Conservation (phyloP, 257 asterid species). For the Solanum virginianum region DNA sequence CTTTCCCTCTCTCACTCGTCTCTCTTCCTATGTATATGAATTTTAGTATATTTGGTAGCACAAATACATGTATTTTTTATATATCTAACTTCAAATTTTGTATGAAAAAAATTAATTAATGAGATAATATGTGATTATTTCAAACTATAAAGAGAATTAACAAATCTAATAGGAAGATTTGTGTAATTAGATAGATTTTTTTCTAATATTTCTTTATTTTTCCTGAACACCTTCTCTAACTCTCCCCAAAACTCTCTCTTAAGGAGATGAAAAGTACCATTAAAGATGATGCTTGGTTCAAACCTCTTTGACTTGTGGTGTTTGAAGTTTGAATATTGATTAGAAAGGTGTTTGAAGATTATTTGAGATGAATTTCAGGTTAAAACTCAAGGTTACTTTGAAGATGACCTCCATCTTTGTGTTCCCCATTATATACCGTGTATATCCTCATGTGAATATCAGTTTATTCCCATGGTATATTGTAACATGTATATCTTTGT, state of each 20-base stretch:
- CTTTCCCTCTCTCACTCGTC: too few species aligned
- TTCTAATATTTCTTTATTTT: too few species aligned
- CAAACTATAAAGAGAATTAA: too few species aligned
- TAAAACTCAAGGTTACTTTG: not conserved
- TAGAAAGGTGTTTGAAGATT: not conserved
- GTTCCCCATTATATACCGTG: not conserved
- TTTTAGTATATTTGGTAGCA: too few species aligned
- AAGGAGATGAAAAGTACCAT: not conserved
- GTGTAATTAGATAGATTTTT: too few species aligned
- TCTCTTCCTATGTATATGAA: too few species aligned
- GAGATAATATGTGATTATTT: too few species aligned
- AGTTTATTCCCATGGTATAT: not conserved
- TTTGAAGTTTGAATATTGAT: not conserved
- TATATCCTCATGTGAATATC: not conserved
- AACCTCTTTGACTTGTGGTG: not conserved
- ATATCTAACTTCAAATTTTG: too few species aligned
- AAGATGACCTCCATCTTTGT: not conserved
- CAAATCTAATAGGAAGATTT: too few species aligned
- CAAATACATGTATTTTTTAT: too few species aligned
- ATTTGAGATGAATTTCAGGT: not conserved
- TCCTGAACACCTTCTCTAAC: not conserved
- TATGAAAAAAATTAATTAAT: too few species aligned
- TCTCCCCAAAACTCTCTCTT: not conserved
- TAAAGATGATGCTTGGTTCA: not conserved
- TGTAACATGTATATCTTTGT: not conserved